Evolutionary conservation across 805 yeast genomes (phyloP), one percentile per base, ranked within the genome.

Genomic region (Monosporozyma solicola): DNA sequence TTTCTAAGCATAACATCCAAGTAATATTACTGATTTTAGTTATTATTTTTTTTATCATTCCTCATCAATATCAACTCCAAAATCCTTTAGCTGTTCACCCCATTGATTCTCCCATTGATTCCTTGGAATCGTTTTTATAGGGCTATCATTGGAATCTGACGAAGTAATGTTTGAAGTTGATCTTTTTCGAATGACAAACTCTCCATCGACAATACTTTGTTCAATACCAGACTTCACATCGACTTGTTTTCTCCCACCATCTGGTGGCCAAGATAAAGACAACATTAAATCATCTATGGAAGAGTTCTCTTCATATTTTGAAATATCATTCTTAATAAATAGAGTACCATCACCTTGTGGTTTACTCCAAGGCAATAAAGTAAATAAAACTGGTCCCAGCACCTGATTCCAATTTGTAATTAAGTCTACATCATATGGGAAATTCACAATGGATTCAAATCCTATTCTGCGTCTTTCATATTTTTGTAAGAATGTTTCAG

Each of bases 241-340:
- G 68, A 75, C 50, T 22, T 48, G 25, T 37, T 29, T 46, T 31
- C 60, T 60, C 0, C 83, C 83, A 5, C 88, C 90, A 69, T 89
- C 95, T 1, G 96, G 95, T 1, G 99, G 99, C 96, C 97, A 92
- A 2, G 96, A 94, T 41, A 85, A 70, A 1, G 80, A 78, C 51
- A 84, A 68, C 55, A 85, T 78, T 59, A 84, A 86, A 52, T 78
- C 80, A 25, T 74, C 79, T 3, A 56, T 39, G 15, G 53, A 39
- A 1, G 61, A 49, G 29, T 52, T 49, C 1, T 51, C 43, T 22
- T 71, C 71, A 29, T 65, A 63, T 11, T 72, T 76, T 16, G 76
- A 64, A 35, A 73, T 67, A 46, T 83, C 87, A 57, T 80, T 80
- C 55, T 77, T 82, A 6, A 67, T 68, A 56, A 82, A 90, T 1